These are phyloP conservation scores for Glarea lozoyensis DNA, from an alignment of 495 filamentous ascomycete genomes.

Conservation along the genomic window DNA sequence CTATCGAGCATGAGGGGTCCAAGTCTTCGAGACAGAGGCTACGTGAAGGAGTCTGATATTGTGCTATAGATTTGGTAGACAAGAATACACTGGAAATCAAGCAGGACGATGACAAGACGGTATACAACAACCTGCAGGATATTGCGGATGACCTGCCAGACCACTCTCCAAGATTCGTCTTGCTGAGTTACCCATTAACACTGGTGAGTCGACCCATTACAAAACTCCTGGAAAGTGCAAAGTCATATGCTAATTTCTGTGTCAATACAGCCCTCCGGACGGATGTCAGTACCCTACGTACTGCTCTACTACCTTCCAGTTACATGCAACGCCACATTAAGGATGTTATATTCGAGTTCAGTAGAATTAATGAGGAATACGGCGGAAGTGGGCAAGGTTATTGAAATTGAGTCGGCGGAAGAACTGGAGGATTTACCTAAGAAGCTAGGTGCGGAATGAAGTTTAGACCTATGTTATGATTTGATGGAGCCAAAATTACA, in stretches of 20 bases:
- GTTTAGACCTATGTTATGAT: no score
- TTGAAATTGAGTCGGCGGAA: constrained; percentile 69
- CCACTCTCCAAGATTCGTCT: constrained; percentile 76
- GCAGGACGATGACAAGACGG: constrained; percentile 56
- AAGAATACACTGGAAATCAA: constrained; percentile 79
- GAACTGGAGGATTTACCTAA: constrained; percentile 67
- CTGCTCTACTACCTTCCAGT: constrained; percentile 87
- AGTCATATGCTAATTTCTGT: constrained; percentile 1
- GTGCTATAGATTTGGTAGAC: constrained; percentile 76
- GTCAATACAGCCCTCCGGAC: constrained; percentile 16
- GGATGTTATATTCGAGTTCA: constrained; percentile 92
- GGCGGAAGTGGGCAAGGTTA: constrained; percentile 70
- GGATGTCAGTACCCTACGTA: constrained; percentile 67
- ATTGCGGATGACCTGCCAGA: constrained; percentile 89
- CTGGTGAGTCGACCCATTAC: constrained; percentile 42
- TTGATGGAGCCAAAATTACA: no score
- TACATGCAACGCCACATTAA: constrained; percentile 72
- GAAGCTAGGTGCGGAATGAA: constrained; percentile 44
- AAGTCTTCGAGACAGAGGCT: no score
- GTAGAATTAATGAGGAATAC: constrained; percentile 92
- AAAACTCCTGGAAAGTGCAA: no score
- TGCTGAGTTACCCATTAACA: constrained; percentile 83
- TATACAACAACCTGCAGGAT: constrained; percentile 71
- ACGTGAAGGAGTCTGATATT: no score
- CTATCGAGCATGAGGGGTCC: no score